phyloP scores from a whole-genome alignment of 2,329 filamentous ascomycete species.

The Colletotrichum magnum region DNA sequence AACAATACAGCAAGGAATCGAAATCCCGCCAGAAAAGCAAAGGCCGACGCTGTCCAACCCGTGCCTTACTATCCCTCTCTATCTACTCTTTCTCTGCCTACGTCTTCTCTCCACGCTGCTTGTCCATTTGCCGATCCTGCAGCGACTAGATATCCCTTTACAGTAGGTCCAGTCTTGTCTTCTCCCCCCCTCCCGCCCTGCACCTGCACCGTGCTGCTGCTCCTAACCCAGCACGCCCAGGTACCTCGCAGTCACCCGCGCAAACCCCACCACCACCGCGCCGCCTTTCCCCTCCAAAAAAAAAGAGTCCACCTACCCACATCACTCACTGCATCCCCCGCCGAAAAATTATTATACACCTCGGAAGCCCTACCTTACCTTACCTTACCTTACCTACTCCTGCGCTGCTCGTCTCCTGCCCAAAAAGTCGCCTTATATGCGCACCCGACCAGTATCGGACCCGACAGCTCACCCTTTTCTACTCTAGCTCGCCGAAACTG shows the following conservation, averaged over 20 bases:
- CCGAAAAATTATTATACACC: slow-evolving; percentile 41
- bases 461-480: slow-evolving; percentile 36
- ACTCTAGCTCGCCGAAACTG: slow-evolving; percentile 29
- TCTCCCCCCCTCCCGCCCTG: slow-evolving; percentile 1
- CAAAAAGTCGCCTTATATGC: slow-evolving; percentile 36
- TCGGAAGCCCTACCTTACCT: slow-evolving; percentile 34
- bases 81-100: background rate
- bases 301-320: slow-evolving; percentile 38
- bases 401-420: slow-evolving; percentile 10
- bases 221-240: slow-evolving; percentile 25
- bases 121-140: background rate
- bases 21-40: background rate
- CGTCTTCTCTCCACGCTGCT: background rate
- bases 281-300: slow-evolving; percentile 37
- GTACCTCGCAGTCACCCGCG: slow-evolving; percentile 34
- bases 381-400: slow-evolving; percentile 20
- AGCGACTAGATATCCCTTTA: slow-evolving; percentile 1
- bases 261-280: slow-evolving; percentile 37
- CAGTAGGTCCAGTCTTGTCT: slow-evolving; percentile 17
- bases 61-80: background rate
- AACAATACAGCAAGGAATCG: background rate
- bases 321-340: slow-evolving; percentile 38
- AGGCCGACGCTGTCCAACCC: background rate
- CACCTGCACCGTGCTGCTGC: background rate
- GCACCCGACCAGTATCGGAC: slow-evolving; percentile 32